These are phyloP conservation scores for Cryptosporidium parvum DNA, from an alignment of 169 alveolate genomes.

Conservation along the genomic window DNA sequence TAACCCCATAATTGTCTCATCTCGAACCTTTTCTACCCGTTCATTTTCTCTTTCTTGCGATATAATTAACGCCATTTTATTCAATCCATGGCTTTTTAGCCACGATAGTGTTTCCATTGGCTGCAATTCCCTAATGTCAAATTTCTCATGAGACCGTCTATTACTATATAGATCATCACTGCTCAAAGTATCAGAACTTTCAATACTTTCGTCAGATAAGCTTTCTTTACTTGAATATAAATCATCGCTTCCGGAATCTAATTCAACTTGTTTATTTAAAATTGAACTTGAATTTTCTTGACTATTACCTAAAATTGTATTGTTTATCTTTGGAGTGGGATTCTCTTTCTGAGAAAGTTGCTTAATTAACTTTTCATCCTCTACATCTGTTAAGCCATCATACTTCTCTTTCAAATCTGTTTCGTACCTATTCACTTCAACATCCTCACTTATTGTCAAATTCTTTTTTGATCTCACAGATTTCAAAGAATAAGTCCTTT, in stretches of 20 bases:
- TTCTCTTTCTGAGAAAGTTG: constrained; percentile 20
- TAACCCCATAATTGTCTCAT: constrained; percentile 28
- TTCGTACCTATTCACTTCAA: background rate
- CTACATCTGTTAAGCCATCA: constrained; percentile 63
- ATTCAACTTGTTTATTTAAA: background rate
- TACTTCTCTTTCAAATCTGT: background rate
- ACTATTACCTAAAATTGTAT: background rate
- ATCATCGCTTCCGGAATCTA: constrained; percentile 7
- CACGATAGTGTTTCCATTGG: constrained; percentile 72
- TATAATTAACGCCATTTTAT: constrained; percentile 31
- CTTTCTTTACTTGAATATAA: constrained; percentile 13
- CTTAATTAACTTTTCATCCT: background rate
- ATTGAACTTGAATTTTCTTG: background rate
- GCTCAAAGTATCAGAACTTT: constrained; percentile 3
- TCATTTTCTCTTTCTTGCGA: constrained; percentile 40
- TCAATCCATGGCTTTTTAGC: constrained; percentile 61
- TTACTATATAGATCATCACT: background rate
- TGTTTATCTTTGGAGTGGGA: background rate
- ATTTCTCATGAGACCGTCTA: background rate
- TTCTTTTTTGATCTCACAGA: background rate
- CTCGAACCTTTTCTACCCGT: background rate
- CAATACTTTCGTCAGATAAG: constrained; percentile 35
- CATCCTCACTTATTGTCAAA: constrained; percentile 13
- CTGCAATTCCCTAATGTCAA: constrained; percentile 25
- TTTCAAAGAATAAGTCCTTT: constrained; percentile 8